Evolutionary conservation across 306 rosid genomes (phyloP), one percentile per base, ranked within the genome.

Genomic region (Acacia confusa): DNA sequence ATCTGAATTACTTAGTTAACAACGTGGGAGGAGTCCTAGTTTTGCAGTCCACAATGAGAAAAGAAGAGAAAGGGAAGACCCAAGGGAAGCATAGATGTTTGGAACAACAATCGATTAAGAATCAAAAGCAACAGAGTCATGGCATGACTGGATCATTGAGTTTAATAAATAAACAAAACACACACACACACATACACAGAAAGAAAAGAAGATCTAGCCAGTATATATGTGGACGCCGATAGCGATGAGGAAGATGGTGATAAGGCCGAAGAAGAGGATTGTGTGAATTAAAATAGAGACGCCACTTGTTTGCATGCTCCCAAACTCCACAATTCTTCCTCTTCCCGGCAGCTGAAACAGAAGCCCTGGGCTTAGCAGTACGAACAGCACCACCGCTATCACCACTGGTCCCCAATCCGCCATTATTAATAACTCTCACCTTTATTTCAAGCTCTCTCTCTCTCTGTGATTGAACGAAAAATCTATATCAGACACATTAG

Each of bases 381-480:
- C 88, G 52, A 92, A 92, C 69, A 92, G 85, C 83, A 92, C 89
- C 91, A 90, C 94, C 28, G 91, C 91, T 67, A 92, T 90, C 75
- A 92, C 91, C 80, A 90, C 94, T 0, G 94, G 94, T 45, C 91
- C 93, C 97, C 94, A 92, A 81, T 92, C 97, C 17, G 92, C 89
- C 96, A 91, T 91, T 53, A 19, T 8, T 34, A 11, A 32, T 0
- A 2, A 10, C 50, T 12, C 3, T 7, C 22, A 4, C 40, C 69
- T 63, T 5, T 34, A 34, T 34, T 10, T 38, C 15, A n/a, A 57
- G 64, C 64, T 52, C 9, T 52, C 58, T 17, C 58, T 50, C 25
- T 20, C 9, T 53, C 27, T 50, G 22, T 17, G 22, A n/a, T 7
- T 55, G 61, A 55, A n/a, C 11, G 11, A 20, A 6, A 0, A 17